Evolutionary conservation across 495 filamentous ascomycete species (phyloP).

Genomic region (Lophiotrema nucula): DNA sequence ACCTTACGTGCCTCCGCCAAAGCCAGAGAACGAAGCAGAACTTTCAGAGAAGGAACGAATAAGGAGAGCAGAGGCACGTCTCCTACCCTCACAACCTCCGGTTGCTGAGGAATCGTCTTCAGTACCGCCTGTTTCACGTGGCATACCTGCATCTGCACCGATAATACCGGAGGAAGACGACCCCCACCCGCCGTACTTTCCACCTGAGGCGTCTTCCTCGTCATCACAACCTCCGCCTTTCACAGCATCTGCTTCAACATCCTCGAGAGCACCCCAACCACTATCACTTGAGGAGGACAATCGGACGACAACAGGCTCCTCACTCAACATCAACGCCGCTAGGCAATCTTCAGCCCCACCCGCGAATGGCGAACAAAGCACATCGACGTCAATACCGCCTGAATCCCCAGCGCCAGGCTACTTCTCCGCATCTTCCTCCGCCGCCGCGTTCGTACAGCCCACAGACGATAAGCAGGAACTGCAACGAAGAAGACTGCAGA

Average conservation of each 20-base stretch:
- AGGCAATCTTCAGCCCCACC: background rate
- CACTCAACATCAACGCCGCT: slow-evolving; percentile 10
- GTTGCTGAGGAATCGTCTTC: slow-evolving; percentile 16
- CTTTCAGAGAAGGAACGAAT: slow-evolving; percentile 44
- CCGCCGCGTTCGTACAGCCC: slow-evolving; percentile 19
- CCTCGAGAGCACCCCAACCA: background rate
- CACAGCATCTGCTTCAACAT: background rate
- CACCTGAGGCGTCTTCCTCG: slow-evolving; percentile 15
- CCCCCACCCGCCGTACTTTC: slow-evolving; percentile 9
- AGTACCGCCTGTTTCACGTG: background rate
- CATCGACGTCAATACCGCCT: background rate
- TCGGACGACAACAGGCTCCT: background rate
- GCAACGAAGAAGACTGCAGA: slow-evolving; percentile 69
- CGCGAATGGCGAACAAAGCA: background rate
- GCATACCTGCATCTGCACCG: slow-evolving; percentile 36
- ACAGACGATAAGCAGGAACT: slow-evolving; percentile 85
- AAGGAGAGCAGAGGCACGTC: slow-evolving; percentile 39
- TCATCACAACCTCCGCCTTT: background rate
- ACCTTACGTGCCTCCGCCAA: background rate
- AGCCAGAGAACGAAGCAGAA: slow-evolving; percentile 22
- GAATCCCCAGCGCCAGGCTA: slow-evolving; percentile 8
- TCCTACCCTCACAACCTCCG: slow-evolving; percentile 43
- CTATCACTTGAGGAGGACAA: background rate
- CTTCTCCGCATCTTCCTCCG: slow-evolving; percentile 18
- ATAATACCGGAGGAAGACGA: slow-evolving; percentile 29